phyloP scores from a whole-genome alignment of 192 early-diverging fungal species.

The Coemansia sp. region DNA sequence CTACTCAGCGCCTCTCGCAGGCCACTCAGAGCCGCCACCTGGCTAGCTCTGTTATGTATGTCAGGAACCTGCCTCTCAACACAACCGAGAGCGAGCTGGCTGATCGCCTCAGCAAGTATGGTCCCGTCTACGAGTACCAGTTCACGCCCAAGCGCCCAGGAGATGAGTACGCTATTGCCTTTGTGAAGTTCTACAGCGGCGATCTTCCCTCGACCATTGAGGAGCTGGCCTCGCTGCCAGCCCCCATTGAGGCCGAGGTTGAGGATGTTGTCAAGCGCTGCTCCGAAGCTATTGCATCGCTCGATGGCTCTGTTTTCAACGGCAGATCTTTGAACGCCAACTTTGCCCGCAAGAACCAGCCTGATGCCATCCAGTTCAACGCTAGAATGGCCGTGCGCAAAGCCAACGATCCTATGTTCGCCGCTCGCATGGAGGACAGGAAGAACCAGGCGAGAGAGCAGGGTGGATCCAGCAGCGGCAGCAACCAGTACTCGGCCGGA shows the following conservation, averaged over 20 bases:
- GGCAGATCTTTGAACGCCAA: constrained; percentile 10
- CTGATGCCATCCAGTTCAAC: constrained; percentile 50
- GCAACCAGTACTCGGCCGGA: constrained; percentile 22
- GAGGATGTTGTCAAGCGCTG: constrained; percentile 14
- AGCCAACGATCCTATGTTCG: constrained; percentile 15
- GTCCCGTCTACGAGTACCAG: constrained; percentile 28
- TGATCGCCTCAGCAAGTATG: constrained; percentile 23
- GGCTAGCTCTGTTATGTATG: constrained; percentile 31
- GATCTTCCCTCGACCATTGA: constrained; percentile 41
- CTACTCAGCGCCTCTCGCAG: constrained; percentile 11
- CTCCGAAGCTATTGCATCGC: constrained; percentile 18
- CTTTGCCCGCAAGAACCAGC: constrained; percentile 21
- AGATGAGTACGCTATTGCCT: constrained; percentile 19
- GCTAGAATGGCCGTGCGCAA: constrained; percentile 28
- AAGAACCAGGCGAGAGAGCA: neutral
- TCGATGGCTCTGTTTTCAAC: constrained; percentile 12
- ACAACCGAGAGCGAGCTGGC: constrained; percentile 20
- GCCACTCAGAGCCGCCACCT: constrained; percentile 37
- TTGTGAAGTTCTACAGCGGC: constrained; percentile 42
- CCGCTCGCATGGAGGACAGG: constrained; percentile 6
- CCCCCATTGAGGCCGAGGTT: constrained; percentile 23
- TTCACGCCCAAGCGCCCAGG: neutral
- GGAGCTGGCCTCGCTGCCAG: constrained; percentile 32
- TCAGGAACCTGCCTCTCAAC: constrained; percentile 25
- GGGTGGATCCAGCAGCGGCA: neutral